Evolutionary conservation across 208 protist genomes (phyloP), one percentile per base, ranked within the genome.

Genomic region (Wallacemonas sp.): DNA sequence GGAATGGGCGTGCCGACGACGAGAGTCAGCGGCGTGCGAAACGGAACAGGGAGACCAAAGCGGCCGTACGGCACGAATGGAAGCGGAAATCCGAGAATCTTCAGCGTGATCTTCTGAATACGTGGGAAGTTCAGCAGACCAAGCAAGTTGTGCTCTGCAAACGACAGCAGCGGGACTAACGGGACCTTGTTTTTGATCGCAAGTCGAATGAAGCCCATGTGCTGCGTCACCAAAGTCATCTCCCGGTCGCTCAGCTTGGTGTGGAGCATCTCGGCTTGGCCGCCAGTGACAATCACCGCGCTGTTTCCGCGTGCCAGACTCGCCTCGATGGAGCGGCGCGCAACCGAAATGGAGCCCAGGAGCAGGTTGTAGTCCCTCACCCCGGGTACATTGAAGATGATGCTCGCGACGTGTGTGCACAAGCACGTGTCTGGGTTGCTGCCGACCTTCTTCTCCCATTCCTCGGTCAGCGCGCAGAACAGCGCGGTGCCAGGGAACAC

Each of bases 241-340:
- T 68, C 64, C 34, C 27, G 68, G 19, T 70, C 11, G 55, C 82
- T 88, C 21, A 77, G 30, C 61, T 61, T 11, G 21, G 86, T 85
- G 64, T 79, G 75, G 31, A 92, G 59, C 84, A 96, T 92, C 79
- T 96, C 91, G 1, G 91, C 82, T 72, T 96, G 91, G 14, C 91
- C 91, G 26, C 91, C 91, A 4, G 82, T 89, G 17, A 96, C 91
- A 39, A 96, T 82, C 30, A 94, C 15, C 3, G 79, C 62, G 56
- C 88, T 90, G 72, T 91, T 88, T 26, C 88, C 91, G 17, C 69
- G 68, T 19, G 68, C 36, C 30, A 94, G 68, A 54, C 76, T 92
- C 19, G 67, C 62, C 38, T 78, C 75, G 36, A 94, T 76, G 27
- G 68, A 65, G 14, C 64, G 47, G 15, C 88, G 84, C 27, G 70